Evolutionary conservation across 1,139 yeast genomes (phyloP), one percentile per base, ranked within the genome.

Genomic region (Meyerozyma carpophila): DNA sequence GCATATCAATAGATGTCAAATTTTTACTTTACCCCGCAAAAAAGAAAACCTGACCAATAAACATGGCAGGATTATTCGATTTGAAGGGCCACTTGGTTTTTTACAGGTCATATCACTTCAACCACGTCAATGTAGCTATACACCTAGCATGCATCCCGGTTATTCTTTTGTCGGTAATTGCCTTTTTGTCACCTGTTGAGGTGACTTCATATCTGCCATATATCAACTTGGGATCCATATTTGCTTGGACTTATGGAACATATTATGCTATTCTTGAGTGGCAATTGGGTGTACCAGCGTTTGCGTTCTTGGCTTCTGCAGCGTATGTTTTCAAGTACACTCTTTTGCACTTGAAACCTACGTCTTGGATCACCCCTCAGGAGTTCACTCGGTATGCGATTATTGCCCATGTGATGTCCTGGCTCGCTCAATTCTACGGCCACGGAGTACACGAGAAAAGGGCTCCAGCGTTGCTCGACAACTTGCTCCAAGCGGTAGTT

Each of bases 391-490:
- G 54, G 39, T 56, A 51, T 39, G 72, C 79, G 4, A 47, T 66
- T 27, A 54, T 48, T 0, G 52, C 77, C 25, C 86, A 84, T 59
- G 59, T 75, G 0, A 40, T 63, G 2, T 69, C 86, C 11, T 93
- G 98, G 98, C 56, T 81, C 18, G 81, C 81, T n/a, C 98, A 93
- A 58, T 90, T 93, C 62, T 72, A 84, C 47, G 97, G 97, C 4
- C 98, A 93, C 58, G 93, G 86, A 2, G 74, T 78, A 14, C 87
- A 81, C 55, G 98, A 93, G 59, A 75, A 74, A 48, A 73, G 91
- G 41, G 87, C 91, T 1, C 98, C 98, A 0, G 97, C 98, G 0
- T 66, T 93, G 46, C 61, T 88, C 42, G 96, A 90, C 56, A 91
- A 84, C 57, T 66, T 89, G 43, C 66, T 84, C 10, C 97, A 90